Conservation (phyloP, 495 filamentous ascomycete genomes). For the Aspergillus coremiiformis region DNA sequence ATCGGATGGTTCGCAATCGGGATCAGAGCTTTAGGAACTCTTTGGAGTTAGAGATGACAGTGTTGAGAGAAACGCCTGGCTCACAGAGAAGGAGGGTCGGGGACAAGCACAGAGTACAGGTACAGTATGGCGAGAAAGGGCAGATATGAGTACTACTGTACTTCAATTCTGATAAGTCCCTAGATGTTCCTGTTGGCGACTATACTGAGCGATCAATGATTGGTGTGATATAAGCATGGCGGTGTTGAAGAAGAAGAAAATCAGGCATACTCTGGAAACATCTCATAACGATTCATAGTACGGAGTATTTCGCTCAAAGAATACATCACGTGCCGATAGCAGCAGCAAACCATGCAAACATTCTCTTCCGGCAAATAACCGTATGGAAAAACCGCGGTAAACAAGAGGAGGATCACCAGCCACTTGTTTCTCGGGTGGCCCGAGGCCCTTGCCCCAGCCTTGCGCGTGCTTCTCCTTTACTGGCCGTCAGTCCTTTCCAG, state of each 20-base stretch:
- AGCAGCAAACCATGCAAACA: neutral
- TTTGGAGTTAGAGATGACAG: slow-evolving; percentile 83
- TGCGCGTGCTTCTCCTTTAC: slow-evolving; percentile 21
- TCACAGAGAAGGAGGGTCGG: slow-evolving; percentile 92
- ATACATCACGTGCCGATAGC: neutral
- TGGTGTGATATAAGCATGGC: no score
- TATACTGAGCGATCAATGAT: no score
- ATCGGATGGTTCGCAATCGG: slow-evolving; percentile 93
- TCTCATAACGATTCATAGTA: no score
- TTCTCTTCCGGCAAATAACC: neutral
- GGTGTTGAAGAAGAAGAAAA: no score
- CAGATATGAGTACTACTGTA: no score
- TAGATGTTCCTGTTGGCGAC: no score
- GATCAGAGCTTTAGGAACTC: slow-evolving; percentile 86
- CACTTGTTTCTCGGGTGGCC: slow-evolving; percentile 39
- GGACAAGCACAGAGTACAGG: slow-evolving; percentile 71
- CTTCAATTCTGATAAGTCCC: no score
- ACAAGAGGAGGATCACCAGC: slow-evolving; percentile 26
- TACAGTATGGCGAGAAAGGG: slow-evolving; percentile 2
- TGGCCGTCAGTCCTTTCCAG: slow-evolving; percentile 9
- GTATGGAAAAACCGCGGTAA: neutral
- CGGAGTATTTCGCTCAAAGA: no score
- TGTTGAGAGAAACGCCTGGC: slow-evolving; percentile 81
- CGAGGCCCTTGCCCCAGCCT: slow-evolving; percentile 23
- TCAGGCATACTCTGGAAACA: no score